These are phyloP conservation scores for Collybiopsis luxurians DNA, from an alignment of 768 basidiomycete species.

Conservation along the genomic window DNA sequence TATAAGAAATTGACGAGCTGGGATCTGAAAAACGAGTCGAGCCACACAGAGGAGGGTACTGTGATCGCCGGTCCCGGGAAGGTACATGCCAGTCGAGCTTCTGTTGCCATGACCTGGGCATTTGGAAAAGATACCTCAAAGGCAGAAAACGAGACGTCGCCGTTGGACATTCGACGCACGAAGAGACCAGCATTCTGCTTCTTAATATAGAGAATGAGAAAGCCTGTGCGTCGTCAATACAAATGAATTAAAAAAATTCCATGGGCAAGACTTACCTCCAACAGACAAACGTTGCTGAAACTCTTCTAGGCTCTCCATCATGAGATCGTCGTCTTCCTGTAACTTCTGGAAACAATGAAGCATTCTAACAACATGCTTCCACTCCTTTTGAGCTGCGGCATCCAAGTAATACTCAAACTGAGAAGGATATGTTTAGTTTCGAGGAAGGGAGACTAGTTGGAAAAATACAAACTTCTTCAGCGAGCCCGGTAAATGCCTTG, in stretches of 20 bases:
- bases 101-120: slow-evolving; percentile 30
- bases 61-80: slow-evolving; percentile 46
- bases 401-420: neutral
- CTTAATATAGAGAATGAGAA: slow-evolving; percentile 32
- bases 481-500: neutral
- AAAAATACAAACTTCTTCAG: neutral
- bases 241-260: neutral
- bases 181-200: slow-evolving; percentile 50
- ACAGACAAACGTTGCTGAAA: neutral
- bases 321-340: neutral
- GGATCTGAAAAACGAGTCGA: slow-evolving; percentile 25
- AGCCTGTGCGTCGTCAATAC: neutral
- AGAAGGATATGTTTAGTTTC: neutral
- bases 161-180: slow-evolving; percentile 24
- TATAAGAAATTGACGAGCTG: slow-evolving; percentile 38
- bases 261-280: neutral
- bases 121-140: slow-evolving; percentile 44
- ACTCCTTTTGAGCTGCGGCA: neutral
- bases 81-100: slow-evolving; percentile 40
- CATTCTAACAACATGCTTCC: neutral
- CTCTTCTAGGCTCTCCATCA: neutral
- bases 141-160: slow-evolving; percentile 35
- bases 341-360: neutral
- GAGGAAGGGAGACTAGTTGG: neutral
- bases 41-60: slow-evolving; percentile 25